Percentiles rank a stretch among this genome's conserved stretches.
phyloP scores from a whole-genome alignment of 352 stramenopile genomes.

The Phytophthora ohioensis region DNA sequence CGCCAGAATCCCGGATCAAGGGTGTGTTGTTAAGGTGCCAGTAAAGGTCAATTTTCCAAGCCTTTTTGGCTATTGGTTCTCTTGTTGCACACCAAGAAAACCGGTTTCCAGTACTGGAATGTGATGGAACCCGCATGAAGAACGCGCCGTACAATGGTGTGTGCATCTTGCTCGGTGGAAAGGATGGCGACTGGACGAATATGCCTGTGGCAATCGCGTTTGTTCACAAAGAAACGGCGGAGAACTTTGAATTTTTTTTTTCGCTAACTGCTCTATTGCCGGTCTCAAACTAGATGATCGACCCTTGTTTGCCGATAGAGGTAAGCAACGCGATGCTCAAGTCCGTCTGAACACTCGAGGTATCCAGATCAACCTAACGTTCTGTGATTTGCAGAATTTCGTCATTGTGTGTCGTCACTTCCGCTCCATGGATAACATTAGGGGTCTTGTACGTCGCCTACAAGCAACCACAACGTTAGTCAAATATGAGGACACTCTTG shows the following conservation, averaged over 20 bases:
- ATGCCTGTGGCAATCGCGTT: conserved; percentile 3
- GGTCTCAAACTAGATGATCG: conserved; percentile 1
- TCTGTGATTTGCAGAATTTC: neutral
- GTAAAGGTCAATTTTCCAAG: neutral
- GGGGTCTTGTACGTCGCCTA: too few relatives aligned
- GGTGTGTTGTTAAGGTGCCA: conserved; percentile 3
- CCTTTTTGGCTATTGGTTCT: neutral
- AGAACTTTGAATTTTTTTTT: conserved; percentile 6
- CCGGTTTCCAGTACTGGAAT: conserved; percentile 4
- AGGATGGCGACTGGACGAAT: conserved; percentile 3
- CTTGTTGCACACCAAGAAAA: conserved; percentile 4
- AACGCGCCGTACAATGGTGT: conserved; percentile 7
- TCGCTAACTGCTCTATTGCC: neutral
- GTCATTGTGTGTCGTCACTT: neutral
- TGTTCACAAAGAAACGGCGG: conserved; percentile 12
- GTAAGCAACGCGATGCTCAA: conserved; percentile 8
- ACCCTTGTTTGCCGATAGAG: neutral
- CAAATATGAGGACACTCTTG: too few relatives aligned
- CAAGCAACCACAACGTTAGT: too few relatives aligned
- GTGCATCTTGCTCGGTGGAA: conserved; percentile 2
- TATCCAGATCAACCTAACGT: conserved; percentile 5
- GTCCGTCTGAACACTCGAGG: neutral
- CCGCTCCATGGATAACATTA: too few relatives aligned
- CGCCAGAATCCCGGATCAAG: neutral
- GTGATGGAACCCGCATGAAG: conserved; percentile 12